Conservation (phyloP, 2,329 filamentous ascomycete genomes). For the Botrytis aclada region DNA sequence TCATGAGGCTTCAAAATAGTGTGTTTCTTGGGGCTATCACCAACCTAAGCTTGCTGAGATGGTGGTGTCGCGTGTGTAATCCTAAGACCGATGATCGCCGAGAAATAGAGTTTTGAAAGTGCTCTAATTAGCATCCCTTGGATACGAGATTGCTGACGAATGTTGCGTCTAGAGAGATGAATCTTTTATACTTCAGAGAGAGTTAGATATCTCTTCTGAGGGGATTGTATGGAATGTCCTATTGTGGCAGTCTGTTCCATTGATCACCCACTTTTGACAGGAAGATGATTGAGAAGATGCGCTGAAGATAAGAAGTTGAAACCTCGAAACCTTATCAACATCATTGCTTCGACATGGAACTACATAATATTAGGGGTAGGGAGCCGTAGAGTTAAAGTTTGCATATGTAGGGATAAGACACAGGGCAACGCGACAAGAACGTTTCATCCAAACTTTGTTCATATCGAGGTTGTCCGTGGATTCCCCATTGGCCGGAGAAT, state of each 20-base stretch:
- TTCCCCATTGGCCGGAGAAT: background rate
- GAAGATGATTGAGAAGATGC: background rate
- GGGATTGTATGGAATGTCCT: background rate
- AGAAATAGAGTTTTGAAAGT: background rate
- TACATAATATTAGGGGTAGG: background rate
- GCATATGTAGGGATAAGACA: background rate
- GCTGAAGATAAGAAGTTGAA: slow-evolving; percentile 1
- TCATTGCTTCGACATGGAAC: background rate
- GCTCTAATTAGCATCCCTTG: background rate
- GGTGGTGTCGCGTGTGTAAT: background rate
- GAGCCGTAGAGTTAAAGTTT: background rate
- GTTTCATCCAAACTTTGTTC: background rate
- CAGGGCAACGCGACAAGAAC: background rate
- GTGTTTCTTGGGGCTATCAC: background rate
- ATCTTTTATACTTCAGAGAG: background rate
- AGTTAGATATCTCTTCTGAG: background rate
- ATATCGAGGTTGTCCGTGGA: background rate
- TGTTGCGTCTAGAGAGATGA: background rate
- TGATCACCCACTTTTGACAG: slow-evolving; percentile 6
- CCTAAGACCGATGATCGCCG: background rate
- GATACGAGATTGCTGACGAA: background rate
- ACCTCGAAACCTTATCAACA: slow-evolving; percentile 1
- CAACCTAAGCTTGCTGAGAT: background rate
- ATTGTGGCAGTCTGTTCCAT: slow-evolving; percentile 4
- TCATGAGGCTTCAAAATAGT: background rate